Percentiles rank a stretch among this genome's conserved stretches.
Evolutionary conservation across 805 yeast genomes (phyloP).

Genomic region (Barnettozyma wickerhamii): DNA sequence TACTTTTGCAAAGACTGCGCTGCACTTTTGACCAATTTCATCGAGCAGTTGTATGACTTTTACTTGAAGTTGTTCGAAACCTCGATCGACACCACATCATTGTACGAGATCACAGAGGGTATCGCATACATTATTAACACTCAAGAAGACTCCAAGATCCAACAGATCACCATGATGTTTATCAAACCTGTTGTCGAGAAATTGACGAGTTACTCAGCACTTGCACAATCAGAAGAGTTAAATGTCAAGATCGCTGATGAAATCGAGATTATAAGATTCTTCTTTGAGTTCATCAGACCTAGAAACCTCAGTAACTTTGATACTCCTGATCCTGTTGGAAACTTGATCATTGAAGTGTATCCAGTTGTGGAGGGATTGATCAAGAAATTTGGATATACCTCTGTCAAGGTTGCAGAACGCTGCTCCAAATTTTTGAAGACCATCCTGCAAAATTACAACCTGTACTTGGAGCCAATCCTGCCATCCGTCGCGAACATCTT

Average conservation of each 20-base stretch:
- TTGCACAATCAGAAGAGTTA: slow-evolving; percentile 30
- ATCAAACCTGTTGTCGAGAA: slow-evolving; percentile 58
- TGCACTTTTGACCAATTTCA: slow-evolving; percentile 51
- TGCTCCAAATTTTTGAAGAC: slow-evolving; percentile 63
- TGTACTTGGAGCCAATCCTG: slow-evolving; percentile 53
- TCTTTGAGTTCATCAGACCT: slow-evolving; percentile 53
- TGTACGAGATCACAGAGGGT: slow-evolving; percentile 84
- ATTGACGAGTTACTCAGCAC: slow-evolving; percentile 28
- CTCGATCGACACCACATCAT: slow-evolving; percentile 59
- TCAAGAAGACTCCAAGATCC: slow-evolving; percentile 49
- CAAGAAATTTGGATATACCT: slow-evolving; percentile 46
- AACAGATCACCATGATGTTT: slow-evolving; percentile 55
- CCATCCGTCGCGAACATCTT: slow-evolving; percentile 62
- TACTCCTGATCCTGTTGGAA: slow-evolving; percentile 45
- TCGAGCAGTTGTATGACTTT: slow-evolving; percentile 72
- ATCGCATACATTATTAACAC: slow-evolving; percentile 75
- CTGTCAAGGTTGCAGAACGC: slow-evolving; percentile 68
- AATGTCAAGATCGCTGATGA: slow-evolving; percentile 60
- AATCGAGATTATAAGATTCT: slow-evolving; percentile 63
- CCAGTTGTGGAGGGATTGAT: slow-evolving; percentile 50
- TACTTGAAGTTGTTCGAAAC: slow-evolving; percentile 49
- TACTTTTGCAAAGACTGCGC: slow-evolving; percentile 93
- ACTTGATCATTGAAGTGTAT: slow-evolving; percentile 53
- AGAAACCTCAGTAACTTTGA: slow-evolving; percentile 19
- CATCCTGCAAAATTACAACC: slow-evolving; percentile 57